These are phyloP conservation scores for Macadamia tetraphylla DNA, from an alignment of 164 flowering plant genomes.

Conservation along the genomic window DNA sequence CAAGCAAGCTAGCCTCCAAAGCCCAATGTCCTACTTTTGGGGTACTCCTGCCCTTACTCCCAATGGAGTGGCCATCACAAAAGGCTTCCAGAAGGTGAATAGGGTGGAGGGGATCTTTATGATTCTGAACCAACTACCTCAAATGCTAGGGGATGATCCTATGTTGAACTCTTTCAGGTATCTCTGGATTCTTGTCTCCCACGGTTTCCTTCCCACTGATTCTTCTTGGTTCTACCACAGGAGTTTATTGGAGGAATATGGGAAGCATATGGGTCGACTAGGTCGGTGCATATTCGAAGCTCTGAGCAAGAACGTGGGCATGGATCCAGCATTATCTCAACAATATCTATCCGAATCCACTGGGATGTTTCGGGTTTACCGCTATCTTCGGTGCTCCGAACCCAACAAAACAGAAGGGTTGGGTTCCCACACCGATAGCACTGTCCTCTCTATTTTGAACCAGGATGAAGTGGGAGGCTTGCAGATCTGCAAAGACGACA, in stretches of 20 bases:
- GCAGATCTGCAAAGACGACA: slow-evolving; percentile 39
- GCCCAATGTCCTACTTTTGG: slow-evolving; percentile 46
- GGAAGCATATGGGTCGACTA: slow-evolving; percentile 37
- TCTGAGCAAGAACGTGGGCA: slow-evolving; percentile 27
- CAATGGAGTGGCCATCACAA: slow-evolving; percentile 24
- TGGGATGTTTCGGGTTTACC: slow-evolving; percentile 41
- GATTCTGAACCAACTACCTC: slow-evolving; percentile 27
- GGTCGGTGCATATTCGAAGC: slow-evolving; percentile 35
- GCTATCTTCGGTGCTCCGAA: slow-evolving; percentile 31
- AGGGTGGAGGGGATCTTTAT: slow-evolving; percentile 53
- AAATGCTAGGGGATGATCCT: slow-evolving; percentile 18
- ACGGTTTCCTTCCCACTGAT: too few species aligned
- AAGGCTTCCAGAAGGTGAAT: slow-evolving; percentile 21
- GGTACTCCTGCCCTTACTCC: slow-evolving; percentile 54
- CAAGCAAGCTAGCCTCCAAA: slow-evolving; percentile 29
- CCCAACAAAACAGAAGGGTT: slow-evolving; percentile 26
- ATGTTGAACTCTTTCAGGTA: slow-evolving; percentile 47
- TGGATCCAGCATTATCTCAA: slow-evolving; percentile 9
- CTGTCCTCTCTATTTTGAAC: slow-evolving; percentile 48
- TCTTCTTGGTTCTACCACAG: slow-evolving; percentile 15
- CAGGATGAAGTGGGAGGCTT: slow-evolving; percentile 61
- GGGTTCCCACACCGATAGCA: slow-evolving; percentile 64
- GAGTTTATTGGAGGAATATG: slow-evolving; percentile 43
- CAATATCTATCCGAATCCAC: slow-evolving; percentile 31
- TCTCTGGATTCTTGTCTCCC: neutral